Conservation (phyloP, 2,329 filamentous ascomycete species). For the Aureobasidium sp. region DNA sequence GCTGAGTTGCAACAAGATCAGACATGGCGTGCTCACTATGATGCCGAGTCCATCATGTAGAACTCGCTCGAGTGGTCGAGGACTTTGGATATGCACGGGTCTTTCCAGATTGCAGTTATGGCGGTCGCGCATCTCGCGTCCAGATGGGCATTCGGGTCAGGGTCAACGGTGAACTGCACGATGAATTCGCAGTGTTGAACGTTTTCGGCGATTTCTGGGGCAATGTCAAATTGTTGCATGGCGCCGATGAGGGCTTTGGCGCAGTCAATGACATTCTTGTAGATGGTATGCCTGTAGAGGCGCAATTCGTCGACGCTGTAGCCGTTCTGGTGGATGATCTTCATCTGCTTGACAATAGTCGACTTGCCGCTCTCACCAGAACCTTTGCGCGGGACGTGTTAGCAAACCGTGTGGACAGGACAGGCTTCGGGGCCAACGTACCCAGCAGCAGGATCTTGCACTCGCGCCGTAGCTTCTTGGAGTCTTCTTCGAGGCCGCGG, state of each 20-base stretch:
- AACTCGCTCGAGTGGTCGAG: slow-evolving; percentile 96
- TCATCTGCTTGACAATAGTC: slow-evolving; percentile 99
- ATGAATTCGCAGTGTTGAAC: slow-evolving; percentile 70
- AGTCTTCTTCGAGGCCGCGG: slow-evolving; percentile 87
- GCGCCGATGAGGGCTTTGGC: slow-evolving; percentile 86
- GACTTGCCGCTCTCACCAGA: slow-evolving; percentile 98
- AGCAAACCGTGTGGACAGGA: background rate
- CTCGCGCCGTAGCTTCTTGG: slow-evolving; percentile 83
- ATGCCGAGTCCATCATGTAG: slow-evolving; percentile 97
- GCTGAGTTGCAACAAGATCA: background rate
- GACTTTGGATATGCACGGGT: slow-evolving; percentile 70
- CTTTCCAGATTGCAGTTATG: slow-evolving; percentile 80
- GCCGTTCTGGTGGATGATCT: slow-evolving; percentile 97
- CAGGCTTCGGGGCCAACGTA: slow-evolving; percentile 38
- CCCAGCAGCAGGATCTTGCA: slow-evolving; percentile 97
- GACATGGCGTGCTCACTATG: slow-evolving; percentile 62
- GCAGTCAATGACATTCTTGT: slow-evolving; percentile 97
- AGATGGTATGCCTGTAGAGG: slow-evolving; percentile 91
- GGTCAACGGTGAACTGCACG: slow-evolving; percentile 79
- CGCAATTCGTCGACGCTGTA: slow-evolving; percentile 90
- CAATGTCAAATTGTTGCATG: slow-evolving; percentile 84
- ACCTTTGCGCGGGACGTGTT: slow-evolving; percentile 45
- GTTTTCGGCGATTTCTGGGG: slow-evolving; percentile 63
- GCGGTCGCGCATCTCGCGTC: slow-evolving; percentile 74
- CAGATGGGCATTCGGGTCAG: slow-evolving; percentile 77